These are phyloP conservation scores for Cucurbita argyrosperma DNA, from an alignment of 306 rosid species.

Conservation along the genomic window DNA sequence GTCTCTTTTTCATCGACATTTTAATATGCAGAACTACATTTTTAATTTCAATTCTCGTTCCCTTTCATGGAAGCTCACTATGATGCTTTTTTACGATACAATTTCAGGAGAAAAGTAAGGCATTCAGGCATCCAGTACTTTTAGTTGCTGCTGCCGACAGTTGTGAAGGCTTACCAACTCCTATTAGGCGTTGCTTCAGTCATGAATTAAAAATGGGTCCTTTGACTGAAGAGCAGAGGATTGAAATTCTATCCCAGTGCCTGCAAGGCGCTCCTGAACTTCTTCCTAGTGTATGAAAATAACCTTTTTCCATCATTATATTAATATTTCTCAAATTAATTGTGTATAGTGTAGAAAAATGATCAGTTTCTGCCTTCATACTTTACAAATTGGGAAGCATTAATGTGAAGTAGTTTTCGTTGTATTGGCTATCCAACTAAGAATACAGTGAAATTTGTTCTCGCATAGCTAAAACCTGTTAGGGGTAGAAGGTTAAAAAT, in stretches of 20 bases:
- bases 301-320: not conserved
- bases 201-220: conserved; percentile 85
- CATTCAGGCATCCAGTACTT: conserved; percentile 40
- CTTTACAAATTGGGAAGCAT: not conserved
- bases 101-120: conserved; percentile 34
- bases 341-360: not conserved
- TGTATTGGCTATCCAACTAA: not conserved
- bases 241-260: conserved; percentile 54
- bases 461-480: not conserved
- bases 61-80: not conserved
- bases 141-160: conserved; percentile 77
- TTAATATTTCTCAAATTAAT: not conserved
- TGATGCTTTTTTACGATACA: conserved; percentile 10
- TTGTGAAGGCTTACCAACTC: conserved; percentile 77
- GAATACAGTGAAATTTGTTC: not conserved
- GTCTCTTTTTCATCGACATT: not conserved
- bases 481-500: not conserved
- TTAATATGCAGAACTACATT: not conserved
- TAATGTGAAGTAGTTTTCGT: not conserved
- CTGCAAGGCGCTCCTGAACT: conserved; percentile 46
- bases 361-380: not conserved
- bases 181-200: conserved; percentile 85
- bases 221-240: conserved; percentile 82
- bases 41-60: not conserved
- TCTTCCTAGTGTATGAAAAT: conserved; percentile 38